These are phyloP conservation scores for Corchorus olitorius DNA, from an alignment of 345 rosid genomes.

Conservation along the genomic window DNA sequence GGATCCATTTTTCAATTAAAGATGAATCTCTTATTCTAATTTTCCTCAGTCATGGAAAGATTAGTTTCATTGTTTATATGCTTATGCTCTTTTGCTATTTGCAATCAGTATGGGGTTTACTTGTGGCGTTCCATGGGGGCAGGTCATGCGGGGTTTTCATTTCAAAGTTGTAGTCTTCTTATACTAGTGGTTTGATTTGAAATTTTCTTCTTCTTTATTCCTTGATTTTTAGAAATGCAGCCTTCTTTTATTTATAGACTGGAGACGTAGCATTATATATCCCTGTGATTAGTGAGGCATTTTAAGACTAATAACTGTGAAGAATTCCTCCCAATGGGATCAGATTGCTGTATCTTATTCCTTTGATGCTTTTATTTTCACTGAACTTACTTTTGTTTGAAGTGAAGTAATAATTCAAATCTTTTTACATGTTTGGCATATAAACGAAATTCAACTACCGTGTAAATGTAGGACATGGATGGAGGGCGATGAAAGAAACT, in stretches of 20 bases:
- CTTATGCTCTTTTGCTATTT: not conserved
- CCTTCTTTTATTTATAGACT: not conserved
- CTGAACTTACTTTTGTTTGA: not conserved
- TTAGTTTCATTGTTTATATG: not conserved
- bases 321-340: not conserved
- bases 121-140: not conserved
- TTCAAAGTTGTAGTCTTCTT: not conserved
- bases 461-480: slow-evolving; percentile 1
- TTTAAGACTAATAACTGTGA: not conserved
- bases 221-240: not conserved
- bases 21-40: not conserved
- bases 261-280: not conserved
- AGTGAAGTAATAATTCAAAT: not conserved
- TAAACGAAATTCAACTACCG: not conserved
- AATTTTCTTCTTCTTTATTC: not conserved
- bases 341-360: not conserved
- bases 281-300: not conserved
- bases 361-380: not conserved
- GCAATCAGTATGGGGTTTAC: not conserved
- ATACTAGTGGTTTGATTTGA: not conserved
- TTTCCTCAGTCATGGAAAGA: not conserved
- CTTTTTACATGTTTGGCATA: not conserved
- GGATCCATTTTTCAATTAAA: not conserved
- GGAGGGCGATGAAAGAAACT: not conserved
- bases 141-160: not conserved